phyloP scores from a whole-genome alignment of 192 early-diverging fungal species.

The Rhizoclosmatium globosum region DNA sequence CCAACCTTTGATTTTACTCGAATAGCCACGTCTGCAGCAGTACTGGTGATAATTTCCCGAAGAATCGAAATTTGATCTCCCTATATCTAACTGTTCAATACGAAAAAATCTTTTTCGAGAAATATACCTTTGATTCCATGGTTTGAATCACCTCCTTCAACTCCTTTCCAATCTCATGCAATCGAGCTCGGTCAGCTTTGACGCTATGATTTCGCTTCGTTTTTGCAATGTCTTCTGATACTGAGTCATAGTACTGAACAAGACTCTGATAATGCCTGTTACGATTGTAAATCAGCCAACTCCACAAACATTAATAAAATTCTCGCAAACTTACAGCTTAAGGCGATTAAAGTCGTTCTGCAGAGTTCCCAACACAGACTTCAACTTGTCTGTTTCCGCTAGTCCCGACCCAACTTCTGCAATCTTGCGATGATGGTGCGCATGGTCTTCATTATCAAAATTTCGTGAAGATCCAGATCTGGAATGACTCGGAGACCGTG shows the following conservation, averaged over 20 bases:
- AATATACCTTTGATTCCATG: slow-evolving; percentile 59
- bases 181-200: slow-evolving; percentile 18
- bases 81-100: slow-evolving; percentile 8
- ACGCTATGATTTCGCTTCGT: neutral
- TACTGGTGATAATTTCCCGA: slow-evolving; percentile 49
- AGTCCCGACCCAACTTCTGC: slow-evolving; percentile 20
- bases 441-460: neutral
- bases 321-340: slow-evolving; percentile 23
- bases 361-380: slow-evolving; percentile 20
- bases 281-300: neutral
- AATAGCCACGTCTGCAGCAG: neutral
- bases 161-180: slow-evolving; percentile 52
- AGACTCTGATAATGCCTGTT: slow-evolving; percentile 55
- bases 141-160: slow-evolving; percentile 57
- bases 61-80: slow-evolving; percentile 62
- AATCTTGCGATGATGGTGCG: slow-evolving; percentile 16
- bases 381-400: slow-evolving; percentile 16
- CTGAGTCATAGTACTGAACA: slow-evolving; percentile 55
- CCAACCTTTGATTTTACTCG: neutral
- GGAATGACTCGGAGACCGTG: slow-evolving; percentile 14
- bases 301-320: neutral
- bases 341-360: slow-evolving; percentile 27
- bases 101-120: neutral
- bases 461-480: neutral
- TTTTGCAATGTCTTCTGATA: slow-evolving; percentile 33